Conservation (phyloP, 1,284 basidiomycete species). For the Butyriboletus appendiculatus region DNA sequence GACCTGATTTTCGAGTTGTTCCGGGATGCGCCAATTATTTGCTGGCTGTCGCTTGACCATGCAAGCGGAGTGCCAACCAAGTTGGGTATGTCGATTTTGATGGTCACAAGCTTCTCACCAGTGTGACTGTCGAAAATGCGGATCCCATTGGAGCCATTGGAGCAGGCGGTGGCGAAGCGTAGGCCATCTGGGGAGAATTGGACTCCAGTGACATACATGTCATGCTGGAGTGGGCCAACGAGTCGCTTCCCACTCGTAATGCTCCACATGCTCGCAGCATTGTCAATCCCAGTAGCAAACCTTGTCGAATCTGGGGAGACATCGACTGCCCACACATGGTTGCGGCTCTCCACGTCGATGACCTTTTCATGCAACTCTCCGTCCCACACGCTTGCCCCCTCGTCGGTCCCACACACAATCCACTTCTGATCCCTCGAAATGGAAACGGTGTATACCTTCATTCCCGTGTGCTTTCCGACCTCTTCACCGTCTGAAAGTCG, state of each 20-base stretch:
- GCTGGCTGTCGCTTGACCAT: neutral
- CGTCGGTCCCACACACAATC: neutral
- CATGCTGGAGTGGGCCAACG: neutral
- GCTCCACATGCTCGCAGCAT: neutral
- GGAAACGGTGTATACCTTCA: rapidly evolving
- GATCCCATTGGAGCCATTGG: too few species aligned
- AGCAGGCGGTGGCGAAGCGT: neutral
- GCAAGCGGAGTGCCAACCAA: neutral
- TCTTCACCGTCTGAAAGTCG: neutral
- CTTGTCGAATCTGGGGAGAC: neutral
- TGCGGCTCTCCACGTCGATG: neutral
- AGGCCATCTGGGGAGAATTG: neutral
- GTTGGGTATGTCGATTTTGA: rapidly evolving
- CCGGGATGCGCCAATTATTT: neutral
- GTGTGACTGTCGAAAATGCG: neutral
- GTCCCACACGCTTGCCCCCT: neutral
- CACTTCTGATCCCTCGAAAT: neutral
- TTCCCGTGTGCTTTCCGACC: neutral
- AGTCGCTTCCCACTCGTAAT: too few species aligned
- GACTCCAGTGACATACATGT: too few species aligned
- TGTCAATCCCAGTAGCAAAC: neutral
- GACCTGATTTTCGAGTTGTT: neutral
- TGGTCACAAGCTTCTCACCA: neutral
- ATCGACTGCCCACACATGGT: too few species aligned
- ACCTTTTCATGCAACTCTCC: neutral